Conservation (phyloP, 108 stramenopile species). For the Conticribra weissflogii region DNA sequence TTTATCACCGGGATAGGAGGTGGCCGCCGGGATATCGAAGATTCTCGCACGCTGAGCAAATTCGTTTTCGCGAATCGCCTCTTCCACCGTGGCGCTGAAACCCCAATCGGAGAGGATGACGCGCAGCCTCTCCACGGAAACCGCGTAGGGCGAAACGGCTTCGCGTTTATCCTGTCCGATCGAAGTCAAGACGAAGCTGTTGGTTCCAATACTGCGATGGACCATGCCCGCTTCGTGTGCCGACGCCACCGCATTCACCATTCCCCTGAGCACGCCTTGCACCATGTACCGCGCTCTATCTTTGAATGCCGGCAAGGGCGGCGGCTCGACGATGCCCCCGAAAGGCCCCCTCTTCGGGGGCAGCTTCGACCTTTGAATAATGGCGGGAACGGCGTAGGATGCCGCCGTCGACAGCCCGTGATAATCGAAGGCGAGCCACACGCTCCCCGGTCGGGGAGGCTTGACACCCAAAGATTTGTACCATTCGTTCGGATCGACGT, state of each 20-base stretch:
- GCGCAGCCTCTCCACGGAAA: conserved; percentile 33
- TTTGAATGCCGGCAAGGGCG: conserved; percentile 60
- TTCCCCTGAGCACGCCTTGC: conserved; percentile 61
- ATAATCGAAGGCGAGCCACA: conserved; percentile 86
- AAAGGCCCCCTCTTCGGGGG: conserved; percentile 72
- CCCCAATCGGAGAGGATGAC: conserved; percentile 82
- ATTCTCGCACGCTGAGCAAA: conserved; percentile 62
- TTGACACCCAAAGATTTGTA: conserved; percentile 70
- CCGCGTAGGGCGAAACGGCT: conserved; percentile 61
- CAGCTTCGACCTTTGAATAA: conserved; percentile 44
- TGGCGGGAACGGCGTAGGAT: conserved; percentile 54
- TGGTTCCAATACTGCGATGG: conserved; percentile 81
- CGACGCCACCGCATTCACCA: conserved; percentile 64
- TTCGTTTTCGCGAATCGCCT: conserved; percentile 64
- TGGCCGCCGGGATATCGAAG: conserved; percentile 57
- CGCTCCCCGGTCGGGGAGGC: conserved; percentile 65
- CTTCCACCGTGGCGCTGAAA: conserved; percentile 59
- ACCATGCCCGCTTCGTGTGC: conserved; percentile 75
- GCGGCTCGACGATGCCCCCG: conserved; percentile 58
- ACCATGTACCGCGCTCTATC: conserved; percentile 75
- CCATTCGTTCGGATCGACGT: conserved; percentile 68
- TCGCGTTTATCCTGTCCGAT: conserved; percentile 72
- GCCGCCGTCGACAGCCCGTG: conserved; percentile 65
- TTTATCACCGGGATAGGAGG: conserved; percentile 27
- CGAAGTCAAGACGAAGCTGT: conserved; percentile 58